Evolutionary conservation across 176 grass and related monocot species (phyloP).

Genomic region (Pontederia paniculata): DNA sequence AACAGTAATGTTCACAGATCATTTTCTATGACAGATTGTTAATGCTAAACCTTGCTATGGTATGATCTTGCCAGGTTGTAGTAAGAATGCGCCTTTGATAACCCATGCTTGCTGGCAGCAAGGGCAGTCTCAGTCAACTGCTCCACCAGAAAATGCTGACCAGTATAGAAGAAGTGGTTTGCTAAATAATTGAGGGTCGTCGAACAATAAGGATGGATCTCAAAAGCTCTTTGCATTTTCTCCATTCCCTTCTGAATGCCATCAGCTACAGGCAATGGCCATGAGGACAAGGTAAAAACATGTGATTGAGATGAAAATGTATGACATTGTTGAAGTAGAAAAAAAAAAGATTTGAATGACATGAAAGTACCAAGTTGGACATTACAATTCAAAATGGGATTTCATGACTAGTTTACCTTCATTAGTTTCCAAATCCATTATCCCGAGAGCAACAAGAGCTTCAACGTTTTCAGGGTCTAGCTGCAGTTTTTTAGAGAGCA

Average conservation of each 20-base stretch:
- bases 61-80: slow-evolving; percentile 96
- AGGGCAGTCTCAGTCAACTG: slow-evolving; percentile 89
- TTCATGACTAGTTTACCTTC: slow-evolving; percentile 44
- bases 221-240: slow-evolving; percentile 70
- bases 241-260: slow-evolving; percentile 71
- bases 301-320: background rate
- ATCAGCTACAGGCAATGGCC: slow-evolving; percentile 31
- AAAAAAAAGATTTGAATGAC: background rate
- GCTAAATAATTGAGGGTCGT: slow-evolving; percentile 84
- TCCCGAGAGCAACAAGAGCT: slow-evolving; percentile 76
- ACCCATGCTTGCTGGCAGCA: slow-evolving; percentile 47
- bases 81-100: slow-evolving; percentile 77
- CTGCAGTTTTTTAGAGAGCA: slow-evolving; percentile 29
- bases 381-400: background rate
- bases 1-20: too few relatives aligned
- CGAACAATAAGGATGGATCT: slow-evolving; percentile 80
- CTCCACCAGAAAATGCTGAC: slow-evolving; percentile 97
- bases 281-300: slow-evolving; percentile 7
- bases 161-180: slow-evolving; percentile 95
- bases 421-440: slow-evolving; percentile 98
- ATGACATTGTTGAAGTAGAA: background rate
- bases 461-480: slow-evolving; percentile 89
- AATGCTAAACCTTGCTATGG: slow-evolving; percentile 65
- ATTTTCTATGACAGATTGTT: too few relatives aligned
- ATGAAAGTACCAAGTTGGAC: background rate